Percentiles rank a stretch among this genome's conserved stretches.
Evolutionary conservation across 2,329 filamentous ascomycete species (phyloP).

Genomic region (Ceratocystis harringtonii): DNA sequence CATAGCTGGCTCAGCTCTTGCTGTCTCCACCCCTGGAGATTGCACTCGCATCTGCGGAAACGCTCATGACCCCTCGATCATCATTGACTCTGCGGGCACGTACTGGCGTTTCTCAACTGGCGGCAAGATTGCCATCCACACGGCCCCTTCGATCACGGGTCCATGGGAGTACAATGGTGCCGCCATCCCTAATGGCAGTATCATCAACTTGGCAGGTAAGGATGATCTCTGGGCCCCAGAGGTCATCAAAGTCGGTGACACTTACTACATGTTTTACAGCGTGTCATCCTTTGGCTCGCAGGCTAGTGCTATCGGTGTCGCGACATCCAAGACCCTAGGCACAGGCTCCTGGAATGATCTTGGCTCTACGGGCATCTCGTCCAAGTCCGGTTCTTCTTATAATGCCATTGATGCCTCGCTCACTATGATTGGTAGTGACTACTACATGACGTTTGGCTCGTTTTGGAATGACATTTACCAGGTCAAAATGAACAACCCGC

Average conservation of each 20-base stretch:
- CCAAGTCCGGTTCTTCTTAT: constrained; percentile 31
- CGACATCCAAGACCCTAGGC: constrained; percentile 32
- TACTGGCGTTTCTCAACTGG: constrained; percentile 32
- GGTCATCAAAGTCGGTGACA: constrained; percentile 33
- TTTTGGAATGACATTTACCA: constrained; percentile 55
- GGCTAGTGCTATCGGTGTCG: constrained; percentile 44
- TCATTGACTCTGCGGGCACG: constrained; percentile 27
- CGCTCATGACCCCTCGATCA: constrained; percentile 28
- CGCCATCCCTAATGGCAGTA: constrained; percentile 27
- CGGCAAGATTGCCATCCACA: constrained; percentile 28
- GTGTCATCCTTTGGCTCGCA: constrained; percentile 48
- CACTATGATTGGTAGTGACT: constrained; percentile 27
- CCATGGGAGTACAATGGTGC: constrained; percentile 31
- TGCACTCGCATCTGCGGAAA: constrained; percentile 27
- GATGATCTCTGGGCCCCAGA: constrained; percentile 28
- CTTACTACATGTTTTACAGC: constrained; percentile 54
- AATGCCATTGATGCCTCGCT: constrained; percentile 48
- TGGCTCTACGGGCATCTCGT: constrained; percentile 38
- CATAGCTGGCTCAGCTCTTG: constrained; percentile 9
- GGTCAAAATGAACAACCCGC: constrained; percentile 32
- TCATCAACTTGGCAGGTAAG: constrained; percentile 28
- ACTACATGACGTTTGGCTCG: constrained; percentile 47
- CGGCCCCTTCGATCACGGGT: constrained; percentile 26
- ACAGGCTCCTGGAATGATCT: constrained; percentile 45
- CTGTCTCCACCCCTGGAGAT: constrained; percentile 24